Evolutionary conservation across 768 basidiomycete species (phyloP), one percentile per base, ranked within the genome.

Genomic region (Xerocomellus dryophilus): DNA sequence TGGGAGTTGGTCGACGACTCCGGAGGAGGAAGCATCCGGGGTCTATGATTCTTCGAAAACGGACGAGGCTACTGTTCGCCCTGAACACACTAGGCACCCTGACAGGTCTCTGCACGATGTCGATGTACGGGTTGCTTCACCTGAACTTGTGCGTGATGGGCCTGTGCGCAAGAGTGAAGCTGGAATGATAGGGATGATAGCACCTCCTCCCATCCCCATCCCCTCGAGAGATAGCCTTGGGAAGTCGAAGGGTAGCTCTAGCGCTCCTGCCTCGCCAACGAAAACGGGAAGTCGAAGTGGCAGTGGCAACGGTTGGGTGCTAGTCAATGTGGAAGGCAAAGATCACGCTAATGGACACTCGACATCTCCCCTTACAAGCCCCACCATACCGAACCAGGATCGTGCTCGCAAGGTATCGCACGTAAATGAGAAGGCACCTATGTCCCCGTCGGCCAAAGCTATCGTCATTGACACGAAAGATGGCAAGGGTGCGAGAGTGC

Each of bases 391-490:
- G 20, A 64, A 51, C 46, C 69, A 63, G 31, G 68, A 74, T 23
- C 69, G 67, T 31, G 31, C 57, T 47, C 68, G 67, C 45, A 71
- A 34, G 53, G 47, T 57, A 21, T 68, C 70, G 38, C 59, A 69
- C 14, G 29, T 57, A 14, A 58, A 60, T 23, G 67, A 67, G 58
- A 63, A 69, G 48, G 20, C 66, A 20, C 68, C 70, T 32, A 72
- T 74, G 66, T 74, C 81, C 7, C 64, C 80, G 18, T 71, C 80
- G n/a, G 81, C 82, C 31, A 87, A 84, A 63, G 79, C 83, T 8
- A 81, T 86, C 49, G 83, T 79, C 7, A 71, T 85, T 41, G 84
- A 86, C 47, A 78, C 80, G 6, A 70, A 83, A 51, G 80, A 82
- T 23, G 74, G 76, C 43, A 72, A 61, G 61, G 47, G 39, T 31